Evolutionary conservation across 768 basidiomycete genomes (phyloP), one percentile per base, ranked within the genome.

Genomic region (Lactarius hatsudake): DNA sequence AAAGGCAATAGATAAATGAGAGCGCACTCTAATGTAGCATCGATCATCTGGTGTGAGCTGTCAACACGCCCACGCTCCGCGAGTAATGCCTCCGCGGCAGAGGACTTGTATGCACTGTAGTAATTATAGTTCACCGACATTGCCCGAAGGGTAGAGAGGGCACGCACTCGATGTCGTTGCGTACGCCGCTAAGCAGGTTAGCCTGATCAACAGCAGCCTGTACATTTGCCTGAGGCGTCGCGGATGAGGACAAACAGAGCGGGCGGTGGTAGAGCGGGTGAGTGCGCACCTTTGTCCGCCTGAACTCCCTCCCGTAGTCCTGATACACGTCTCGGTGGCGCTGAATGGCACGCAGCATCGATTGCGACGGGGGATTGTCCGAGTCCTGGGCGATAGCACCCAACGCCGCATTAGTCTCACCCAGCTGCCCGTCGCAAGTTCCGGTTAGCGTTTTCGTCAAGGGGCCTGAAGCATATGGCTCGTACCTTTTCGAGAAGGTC

Each of bases 91-190:
- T 98, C 97, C 1, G 92, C 87, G 17, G 90, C 85, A 20, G 92
- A 90, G 7, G 93, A 91, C 76, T 95, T 95, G 78, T 96, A 96
- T 45, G 94, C 91, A 69, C 95, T 97, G 71, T 32, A 59, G 57
- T 28, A 45, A 28, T 57, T 40, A 38, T 18, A 58, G 61, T 58
- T 62, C 13, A 3, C 26, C 45, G 28, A 38, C 17, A 6, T 48
- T 18, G 36, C 9, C 28, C 7, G 36, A 34, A 56, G 5, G n/a
- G 3, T 2, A 43, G 30, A 40, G 48, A 42, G 42, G 30, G 13
- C 36, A 77, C 88, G 55, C 72, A 96, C 96, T 94, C 94, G 71
- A 98, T 98, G 72, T 99, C 97, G 71, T 96, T 94, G 70, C 96
- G 84, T 4, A 98, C 96, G 9, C 93, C 94, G 55, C 85, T 88